Percentiles rank a stretch among this genome's conserved stretches.
Evolutionary conservation across 805 yeast species (phyloP).

Genomic region (Candida ficus): DNA sequence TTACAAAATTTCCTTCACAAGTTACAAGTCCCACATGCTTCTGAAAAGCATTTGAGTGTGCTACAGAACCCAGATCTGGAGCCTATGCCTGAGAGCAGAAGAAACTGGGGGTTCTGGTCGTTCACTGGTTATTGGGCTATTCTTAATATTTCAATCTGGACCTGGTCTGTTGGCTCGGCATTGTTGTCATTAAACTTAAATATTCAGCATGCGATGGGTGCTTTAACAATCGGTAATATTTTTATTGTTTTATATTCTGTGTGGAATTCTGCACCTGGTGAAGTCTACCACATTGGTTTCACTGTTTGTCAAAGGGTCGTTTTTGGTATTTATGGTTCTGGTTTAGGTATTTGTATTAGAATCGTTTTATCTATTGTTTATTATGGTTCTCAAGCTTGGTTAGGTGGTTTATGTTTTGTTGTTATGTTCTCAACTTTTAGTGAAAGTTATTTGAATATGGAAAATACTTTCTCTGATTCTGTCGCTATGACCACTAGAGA

Average conservation of each 20-base stretch:
- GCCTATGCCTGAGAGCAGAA: slow-evolving; percentile 33
- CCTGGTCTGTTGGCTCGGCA: slow-evolving; percentile 35
- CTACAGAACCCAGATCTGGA: slow-evolving; percentile 33
- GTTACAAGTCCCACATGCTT: slow-evolving; percentile 23
- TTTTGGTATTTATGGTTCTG: slow-evolving; percentile 38
- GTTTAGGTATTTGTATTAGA: slow-evolving; percentile 34
- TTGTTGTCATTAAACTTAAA: slow-evolving; percentile 33
- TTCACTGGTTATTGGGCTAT: slow-evolving; percentile 32
- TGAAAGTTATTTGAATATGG: slow-evolving; percentile 30
- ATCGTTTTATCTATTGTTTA: slow-evolving; percentile 36
- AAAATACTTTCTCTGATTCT: slow-evolving; percentile 32
- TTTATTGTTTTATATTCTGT: slow-evolving; percentile 32
- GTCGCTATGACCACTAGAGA: slow-evolving; percentile 37
- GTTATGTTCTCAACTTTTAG: slow-evolving; percentile 34
- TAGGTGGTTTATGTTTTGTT: slow-evolving; percentile 37
- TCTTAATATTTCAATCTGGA: slow-evolving; percentile 31
- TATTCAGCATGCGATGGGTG: slow-evolving; percentile 37
- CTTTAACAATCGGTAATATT: slow-evolving; percentile 33
- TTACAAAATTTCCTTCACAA: slow-evolving; percentile 4
- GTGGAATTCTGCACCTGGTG: slow-evolving; percentile 36
- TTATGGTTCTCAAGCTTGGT: slow-evolving; percentile 39
- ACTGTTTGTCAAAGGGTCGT: slow-evolving; percentile 32
- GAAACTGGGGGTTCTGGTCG: slow-evolving; percentile 34
- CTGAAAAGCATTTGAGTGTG: slow-evolving; percentile 14
- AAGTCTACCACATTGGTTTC: slow-evolving; percentile 35